Conservation (phyloP, 2,329 filamentous ascomycete genomes). For the Golovinomyces cichoracearum region DNA sequence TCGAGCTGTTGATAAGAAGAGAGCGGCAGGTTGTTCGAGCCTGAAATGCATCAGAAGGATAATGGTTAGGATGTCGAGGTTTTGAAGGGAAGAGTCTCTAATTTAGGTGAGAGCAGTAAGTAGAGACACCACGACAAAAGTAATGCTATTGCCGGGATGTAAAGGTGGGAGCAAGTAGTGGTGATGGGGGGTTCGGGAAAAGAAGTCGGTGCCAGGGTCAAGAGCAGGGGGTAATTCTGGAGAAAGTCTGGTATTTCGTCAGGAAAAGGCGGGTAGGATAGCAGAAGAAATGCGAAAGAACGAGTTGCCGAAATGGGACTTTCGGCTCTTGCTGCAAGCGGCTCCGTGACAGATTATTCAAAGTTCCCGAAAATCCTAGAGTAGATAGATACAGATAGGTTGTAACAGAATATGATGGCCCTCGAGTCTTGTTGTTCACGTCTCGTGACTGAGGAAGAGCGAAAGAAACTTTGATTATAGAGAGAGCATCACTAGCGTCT, state of each 20-base stretch:
- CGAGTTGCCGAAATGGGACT: background rate
- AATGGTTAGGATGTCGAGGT: background rate
- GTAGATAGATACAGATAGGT: too few species aligned
- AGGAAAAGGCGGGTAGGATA: conserved; percentile 1
- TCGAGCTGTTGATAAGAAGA: background rate
- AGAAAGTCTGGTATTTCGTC: background rate
- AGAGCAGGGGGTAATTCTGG: background rate
- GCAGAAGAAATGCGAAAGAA: background rate
- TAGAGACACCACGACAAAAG: background rate
- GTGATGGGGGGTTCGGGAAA: background rate
- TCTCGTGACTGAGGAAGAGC: background rate
- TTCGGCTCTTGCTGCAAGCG: background rate
- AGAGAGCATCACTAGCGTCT: background rate
- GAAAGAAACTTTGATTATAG: background rate
- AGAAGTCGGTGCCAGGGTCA: background rate
- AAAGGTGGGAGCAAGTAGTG: background rate
- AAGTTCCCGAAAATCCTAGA: background rate
- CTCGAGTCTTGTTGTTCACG: too few species aligned
- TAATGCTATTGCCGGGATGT: background rate
- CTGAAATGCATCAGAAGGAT: background rate
- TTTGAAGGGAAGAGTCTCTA: background rate
- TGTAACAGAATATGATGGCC: too few species aligned
- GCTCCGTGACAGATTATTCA: background rate
- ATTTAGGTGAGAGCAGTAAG: background rate
- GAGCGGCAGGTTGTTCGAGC: background rate